These are phyloP conservation scores for Kazachstania martiniae DNA, from an alignment of 805 yeast species.

Conservation along the genomic window DNA sequence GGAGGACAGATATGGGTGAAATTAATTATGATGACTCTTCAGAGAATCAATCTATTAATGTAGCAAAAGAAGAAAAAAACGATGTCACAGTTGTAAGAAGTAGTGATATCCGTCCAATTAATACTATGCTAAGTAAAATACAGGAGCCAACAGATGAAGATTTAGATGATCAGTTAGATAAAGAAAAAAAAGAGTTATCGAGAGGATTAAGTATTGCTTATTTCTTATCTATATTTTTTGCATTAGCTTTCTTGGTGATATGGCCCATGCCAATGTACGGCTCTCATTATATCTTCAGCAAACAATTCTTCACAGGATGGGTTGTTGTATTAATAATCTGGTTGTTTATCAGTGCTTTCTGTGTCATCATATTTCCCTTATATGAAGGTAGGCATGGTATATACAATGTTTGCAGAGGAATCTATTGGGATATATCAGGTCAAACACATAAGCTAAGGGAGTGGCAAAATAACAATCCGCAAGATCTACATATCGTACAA, in stretches of 20 bases:
- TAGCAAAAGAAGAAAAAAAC: conserved; percentile 3
- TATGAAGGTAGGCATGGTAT: conserved; percentile 66
- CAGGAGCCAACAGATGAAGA: conserved; percentile 16
- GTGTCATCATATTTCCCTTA: conserved; percentile 60
- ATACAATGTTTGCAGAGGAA: conserved; percentile 55
- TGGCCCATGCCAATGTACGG: conserved; percentile 98
- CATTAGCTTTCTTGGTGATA: conserved; percentile 52
- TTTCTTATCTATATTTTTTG: conserved; percentile 46
- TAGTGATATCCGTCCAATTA: conserved; percentile 24
- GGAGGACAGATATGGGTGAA: conserved; percentile 1
- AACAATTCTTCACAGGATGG: conserved; percentile 82
- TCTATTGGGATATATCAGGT: conserved; percentile 79
- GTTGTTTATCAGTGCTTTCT: conserved; percentile 56
- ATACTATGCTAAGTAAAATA: conserved; percentile 23
- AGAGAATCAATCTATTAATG: conserved; percentile 3
- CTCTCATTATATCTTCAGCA: conserved; percentile 60
- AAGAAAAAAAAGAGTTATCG: conserved; percentile 41
- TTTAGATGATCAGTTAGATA: conserved; percentile 26
- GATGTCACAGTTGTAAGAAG: conserved; percentile 3
- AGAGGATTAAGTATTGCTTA: conserved; percentile 54
- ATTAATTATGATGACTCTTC: no score
- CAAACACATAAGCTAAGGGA: conserved; percentile 59
- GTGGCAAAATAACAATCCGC: conserved; percentile 72
- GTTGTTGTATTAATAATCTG: conserved; percentile 71
- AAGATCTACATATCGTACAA: conserved; percentile 61